A percentile compares a stretch with the other conserved stretches of the same genome.
Conservation (phyloP, 164 flowering plant species). For the Aristolochia contorta region DNA sequence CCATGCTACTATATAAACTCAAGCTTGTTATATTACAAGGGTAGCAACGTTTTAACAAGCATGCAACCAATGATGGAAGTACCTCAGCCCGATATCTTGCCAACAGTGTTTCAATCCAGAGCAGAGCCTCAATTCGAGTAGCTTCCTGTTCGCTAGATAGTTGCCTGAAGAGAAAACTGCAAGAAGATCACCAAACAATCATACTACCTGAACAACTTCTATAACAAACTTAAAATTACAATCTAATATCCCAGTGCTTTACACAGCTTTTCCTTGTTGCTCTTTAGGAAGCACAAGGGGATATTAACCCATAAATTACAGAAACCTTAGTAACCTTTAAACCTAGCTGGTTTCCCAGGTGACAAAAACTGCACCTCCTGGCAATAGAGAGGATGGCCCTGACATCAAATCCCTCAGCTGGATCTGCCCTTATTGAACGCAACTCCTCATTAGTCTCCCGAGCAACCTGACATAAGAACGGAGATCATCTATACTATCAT, state of each 20-base stretch:
- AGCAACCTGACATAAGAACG: constrained; percentile 55
- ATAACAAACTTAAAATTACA: neutral
- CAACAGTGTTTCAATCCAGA: constrained; percentile 83
- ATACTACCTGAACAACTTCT: neutral
- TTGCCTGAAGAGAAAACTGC: constrained; percentile 37
- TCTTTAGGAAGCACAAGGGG: constrained; percentile 7
- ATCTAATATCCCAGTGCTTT: neutral
- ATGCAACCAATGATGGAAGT: constrained; percentile 1
- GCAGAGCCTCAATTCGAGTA: constrained; percentile 85
- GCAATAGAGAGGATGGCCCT: constrained; percentile 87
- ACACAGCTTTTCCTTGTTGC: constrained; percentile 3
- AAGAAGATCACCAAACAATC: constrained; percentile 6
- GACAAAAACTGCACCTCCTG: constrained; percentile 54
- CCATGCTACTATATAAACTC: no score
- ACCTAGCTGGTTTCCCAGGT: constrained; percentile 19
- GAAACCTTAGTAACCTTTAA: constrained; percentile 16
- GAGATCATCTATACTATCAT: no score
- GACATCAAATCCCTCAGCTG: constrained; percentile 84
- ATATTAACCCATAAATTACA: constrained; percentile 10
- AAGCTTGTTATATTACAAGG: no score
- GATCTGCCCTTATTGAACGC: constrained; percentile 66
- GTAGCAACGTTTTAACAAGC: no score
- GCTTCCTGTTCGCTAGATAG: constrained; percentile 82
- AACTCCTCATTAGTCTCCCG: constrained; percentile 96
- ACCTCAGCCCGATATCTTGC: constrained; percentile 79